A percentile compares a stretch with the other conserved stretches of the same genome.
Conservation (phyloP, 2,329 filamentous ascomycete genomes). For the Paracamarosporium sp. region DNA sequence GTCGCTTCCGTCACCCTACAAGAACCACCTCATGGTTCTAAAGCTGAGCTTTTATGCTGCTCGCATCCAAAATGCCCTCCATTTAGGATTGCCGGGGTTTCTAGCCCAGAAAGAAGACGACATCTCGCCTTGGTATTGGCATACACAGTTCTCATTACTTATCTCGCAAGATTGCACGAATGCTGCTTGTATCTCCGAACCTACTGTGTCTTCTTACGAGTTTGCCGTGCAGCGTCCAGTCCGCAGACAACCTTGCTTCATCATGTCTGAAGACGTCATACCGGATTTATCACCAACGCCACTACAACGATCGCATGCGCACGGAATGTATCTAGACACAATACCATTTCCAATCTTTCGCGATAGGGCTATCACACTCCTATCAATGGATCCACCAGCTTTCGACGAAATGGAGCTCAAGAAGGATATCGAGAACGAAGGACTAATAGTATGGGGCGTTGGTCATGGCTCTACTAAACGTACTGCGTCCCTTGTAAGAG, state of each 20-base stretch:
- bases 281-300: background rate
- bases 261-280: background rate
- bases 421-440: background rate
- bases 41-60: background rate
- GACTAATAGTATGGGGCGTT: background rate
- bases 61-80: background rate
- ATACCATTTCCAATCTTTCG: background rate
- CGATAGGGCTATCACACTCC: background rate
- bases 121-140: conserved; percentile 1
- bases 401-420: background rate
- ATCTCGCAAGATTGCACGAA: background rate
- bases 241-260: background rate
- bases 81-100: background rate
- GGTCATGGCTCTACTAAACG: background rate
- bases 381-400: background rate
- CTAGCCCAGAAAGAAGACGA: background rate
- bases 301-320: background rate
- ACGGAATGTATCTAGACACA: background rate
- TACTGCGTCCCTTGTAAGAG: background rate
- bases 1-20: background rate
- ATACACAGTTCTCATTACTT: background rate
- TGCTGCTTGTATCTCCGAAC: background rate
- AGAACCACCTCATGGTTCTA: background rate
- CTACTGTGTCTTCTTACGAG: background rate
- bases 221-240: background rate